A percentile compares a stretch with the other conserved stretches of the same genome.
These are phyloP conservation scores for Coemansia sp. DNA, from an alignment of 192 early-diverging fungal genomes.

Conservation along the genomic window DNA sequence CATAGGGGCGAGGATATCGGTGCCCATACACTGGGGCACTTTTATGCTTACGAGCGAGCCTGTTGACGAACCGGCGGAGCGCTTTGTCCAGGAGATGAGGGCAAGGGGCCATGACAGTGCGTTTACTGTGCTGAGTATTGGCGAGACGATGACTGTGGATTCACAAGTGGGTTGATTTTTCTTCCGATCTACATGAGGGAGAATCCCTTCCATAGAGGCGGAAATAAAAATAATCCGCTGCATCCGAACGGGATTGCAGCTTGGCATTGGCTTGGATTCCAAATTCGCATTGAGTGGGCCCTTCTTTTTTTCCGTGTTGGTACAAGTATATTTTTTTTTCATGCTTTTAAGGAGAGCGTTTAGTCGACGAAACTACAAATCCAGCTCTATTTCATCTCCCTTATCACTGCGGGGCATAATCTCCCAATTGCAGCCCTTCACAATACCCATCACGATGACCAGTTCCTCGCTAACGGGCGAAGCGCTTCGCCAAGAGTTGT, in stretches of 20 bases:
- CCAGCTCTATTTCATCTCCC: neutral
- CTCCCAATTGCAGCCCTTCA: neutral
- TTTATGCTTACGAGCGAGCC: conserved; percentile 74
- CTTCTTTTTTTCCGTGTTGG: neutral
- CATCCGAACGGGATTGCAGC: too few species aligned
- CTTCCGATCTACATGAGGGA: neutral
- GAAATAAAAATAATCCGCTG: too few species aligned
- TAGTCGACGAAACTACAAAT: neutral
- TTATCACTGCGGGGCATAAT: neutral
- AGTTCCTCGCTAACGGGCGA: neutral
- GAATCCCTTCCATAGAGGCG: too few species aligned
- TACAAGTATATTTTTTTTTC: neutral
- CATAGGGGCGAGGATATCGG: conserved; percentile 59
- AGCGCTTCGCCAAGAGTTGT: neutral
- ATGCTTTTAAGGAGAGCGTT: neutral
- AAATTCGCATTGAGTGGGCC: too few species aligned
- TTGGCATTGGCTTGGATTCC: too few species aligned
- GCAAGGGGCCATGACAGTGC: conserved; percentile 53
- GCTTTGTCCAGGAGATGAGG: conserved; percentile 58
- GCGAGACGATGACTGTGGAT: conserved; percentile 22
- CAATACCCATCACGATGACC: neutral
- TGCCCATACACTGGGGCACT: conserved; percentile 90
- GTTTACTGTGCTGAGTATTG: conserved; percentile 55
- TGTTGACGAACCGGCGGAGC: conserved; percentile 65
- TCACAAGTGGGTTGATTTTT: neutral